A percentile compares a stretch with the other conserved stretches of the same genome.
Evolutionary conservation across 257 asterid species (phyloP).

Genomic region (Solanum tarijense): DNA sequence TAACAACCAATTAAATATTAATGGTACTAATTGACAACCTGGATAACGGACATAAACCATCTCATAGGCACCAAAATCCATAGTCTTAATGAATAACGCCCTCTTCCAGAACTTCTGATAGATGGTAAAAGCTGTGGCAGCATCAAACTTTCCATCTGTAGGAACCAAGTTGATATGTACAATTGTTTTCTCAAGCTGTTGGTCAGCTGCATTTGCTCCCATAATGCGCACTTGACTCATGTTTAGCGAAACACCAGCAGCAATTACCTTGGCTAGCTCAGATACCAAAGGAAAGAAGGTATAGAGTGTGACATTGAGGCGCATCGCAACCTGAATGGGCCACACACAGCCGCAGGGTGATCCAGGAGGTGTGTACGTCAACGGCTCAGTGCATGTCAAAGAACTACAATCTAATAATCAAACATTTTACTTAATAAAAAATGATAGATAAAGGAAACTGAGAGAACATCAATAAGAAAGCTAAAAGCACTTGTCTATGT

Average conservation of each 20-base stretch:
- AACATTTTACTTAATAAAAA: not conserved
- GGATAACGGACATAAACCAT: slow-evolving; percentile 77
- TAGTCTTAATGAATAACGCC: slow-evolving; percentile 32
- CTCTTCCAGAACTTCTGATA: slow-evolving; percentile 70
- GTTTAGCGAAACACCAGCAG: slow-evolving; percentile 29
- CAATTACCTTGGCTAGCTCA: slow-evolving; percentile 54
- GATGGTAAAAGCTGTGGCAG: slow-evolving; percentile 41
- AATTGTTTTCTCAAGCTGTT: slow-evolving; percentile 53
- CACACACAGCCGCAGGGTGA: slow-evolving; percentile 75
- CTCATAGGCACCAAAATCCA: slow-evolving; percentile 56
- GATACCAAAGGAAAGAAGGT: slow-evolving; percentile 61
- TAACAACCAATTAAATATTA: not conserved
- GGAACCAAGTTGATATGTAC: slow-evolving; percentile 75
- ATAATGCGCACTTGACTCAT: slow-evolving; percentile 71
- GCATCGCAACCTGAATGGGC: slow-evolving; percentile 61
- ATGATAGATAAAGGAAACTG: not conserved
- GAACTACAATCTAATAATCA: slow-evolving; percentile 37
- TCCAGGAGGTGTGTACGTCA: slow-evolving; percentile 64
- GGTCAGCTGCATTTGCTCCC: slow-evolving; percentile 81
- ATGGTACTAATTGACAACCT: slow-evolving; percentile 27
- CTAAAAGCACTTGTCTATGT: not conserved
- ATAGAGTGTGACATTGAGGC: slow-evolving; percentile 43
- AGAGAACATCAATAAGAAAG: not conserved
- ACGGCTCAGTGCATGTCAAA: slow-evolving; percentile 53
- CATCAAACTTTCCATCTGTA: slow-evolving; percentile 30